These are phyloP conservation scores for Toxoplasma gondii DNA, from an alignment of 169 alveolate species.

Conservation along the genomic window DNA sequence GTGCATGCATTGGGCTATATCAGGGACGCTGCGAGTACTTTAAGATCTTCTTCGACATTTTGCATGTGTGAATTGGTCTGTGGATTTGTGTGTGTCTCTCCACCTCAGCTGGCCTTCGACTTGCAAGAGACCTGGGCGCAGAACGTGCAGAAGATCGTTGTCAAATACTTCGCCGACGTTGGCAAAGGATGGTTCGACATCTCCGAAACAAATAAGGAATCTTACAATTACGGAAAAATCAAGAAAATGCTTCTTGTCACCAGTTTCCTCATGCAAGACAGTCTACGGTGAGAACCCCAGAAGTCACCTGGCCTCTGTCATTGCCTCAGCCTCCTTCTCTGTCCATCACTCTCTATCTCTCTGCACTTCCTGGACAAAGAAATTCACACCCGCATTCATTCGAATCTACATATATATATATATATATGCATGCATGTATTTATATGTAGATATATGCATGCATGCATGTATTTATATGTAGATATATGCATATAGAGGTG, in stretches of 20 bases:
- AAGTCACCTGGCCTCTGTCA: neutral
- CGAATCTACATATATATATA: no score
- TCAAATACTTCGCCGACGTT: conserved; percentile 82
- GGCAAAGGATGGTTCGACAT: conserved; percentile 95
- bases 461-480: no score
- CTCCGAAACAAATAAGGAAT: conserved; percentile 89
- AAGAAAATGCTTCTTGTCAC: conserved; percentile 89
- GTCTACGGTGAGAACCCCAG: conserved; percentile 53
- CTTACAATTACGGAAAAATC: conserved; percentile 91
- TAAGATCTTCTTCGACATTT: neutral
- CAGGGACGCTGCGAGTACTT: neutral
- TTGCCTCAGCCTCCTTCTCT: neutral
- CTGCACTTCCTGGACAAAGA: no score
- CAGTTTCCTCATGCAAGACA: conserved; percentile 89
- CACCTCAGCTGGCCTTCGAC: neutral
- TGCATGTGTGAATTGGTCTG: neutral
- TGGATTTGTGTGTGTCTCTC: neutral
- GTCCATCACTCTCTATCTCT: neutral
- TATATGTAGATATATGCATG: no score
- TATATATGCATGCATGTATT: no score
- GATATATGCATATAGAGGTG: no score
- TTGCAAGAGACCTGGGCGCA: conserved; percentile 87
- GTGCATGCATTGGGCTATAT: neutral
- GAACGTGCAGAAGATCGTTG: conserved; percentile 79
- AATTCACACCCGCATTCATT: no score